Evolutionary conservation across 306 rosid species (phyloP).

Genomic region (Quercus parvula): DNA sequence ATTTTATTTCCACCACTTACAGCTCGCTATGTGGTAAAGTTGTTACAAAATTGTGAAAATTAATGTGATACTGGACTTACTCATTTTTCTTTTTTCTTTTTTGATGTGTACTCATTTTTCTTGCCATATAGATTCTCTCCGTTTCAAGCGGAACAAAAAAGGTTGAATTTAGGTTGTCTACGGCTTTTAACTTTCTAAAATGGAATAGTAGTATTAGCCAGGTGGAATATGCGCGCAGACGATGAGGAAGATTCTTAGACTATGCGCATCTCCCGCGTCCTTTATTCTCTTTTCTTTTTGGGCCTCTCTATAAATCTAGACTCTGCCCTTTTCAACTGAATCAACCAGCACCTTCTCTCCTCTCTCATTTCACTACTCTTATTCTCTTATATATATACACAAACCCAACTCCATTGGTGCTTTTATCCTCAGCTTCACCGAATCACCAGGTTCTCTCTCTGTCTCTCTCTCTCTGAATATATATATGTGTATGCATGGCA

Average conservation of each 20-base stretch:
- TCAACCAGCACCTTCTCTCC: neutral
- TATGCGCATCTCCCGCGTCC: constrained; percentile 45
- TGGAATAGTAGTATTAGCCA: neutral
- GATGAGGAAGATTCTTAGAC: constrained; percentile 43
- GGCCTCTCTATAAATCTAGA: neutral
- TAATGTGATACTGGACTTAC: no score
- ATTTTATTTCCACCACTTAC: no score
- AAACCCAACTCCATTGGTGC: neutral
- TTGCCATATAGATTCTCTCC: no score
- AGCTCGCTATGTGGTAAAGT: accelerated
- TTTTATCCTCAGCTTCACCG: constrained; percentile 11
- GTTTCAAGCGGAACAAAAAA: neutral
- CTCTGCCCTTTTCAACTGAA: constrained; percentile 19
- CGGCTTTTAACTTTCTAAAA: neutral
- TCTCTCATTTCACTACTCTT: neutral
- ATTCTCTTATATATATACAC: neutral
- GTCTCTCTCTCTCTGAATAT: neutral
- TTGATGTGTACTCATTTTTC: no score
- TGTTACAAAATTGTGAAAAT: no score
- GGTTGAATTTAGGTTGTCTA: neutral
- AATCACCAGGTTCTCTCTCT: constrained; percentile 39
- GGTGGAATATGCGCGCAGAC: constrained; percentile 46
- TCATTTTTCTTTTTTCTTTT: no score
- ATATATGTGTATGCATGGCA: neutral
- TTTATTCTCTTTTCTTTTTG: constrained; percentile 24